Evolutionary conservation across 257 asterid species (phyloP).

Genomic region (Petunia axillaris): DNA sequence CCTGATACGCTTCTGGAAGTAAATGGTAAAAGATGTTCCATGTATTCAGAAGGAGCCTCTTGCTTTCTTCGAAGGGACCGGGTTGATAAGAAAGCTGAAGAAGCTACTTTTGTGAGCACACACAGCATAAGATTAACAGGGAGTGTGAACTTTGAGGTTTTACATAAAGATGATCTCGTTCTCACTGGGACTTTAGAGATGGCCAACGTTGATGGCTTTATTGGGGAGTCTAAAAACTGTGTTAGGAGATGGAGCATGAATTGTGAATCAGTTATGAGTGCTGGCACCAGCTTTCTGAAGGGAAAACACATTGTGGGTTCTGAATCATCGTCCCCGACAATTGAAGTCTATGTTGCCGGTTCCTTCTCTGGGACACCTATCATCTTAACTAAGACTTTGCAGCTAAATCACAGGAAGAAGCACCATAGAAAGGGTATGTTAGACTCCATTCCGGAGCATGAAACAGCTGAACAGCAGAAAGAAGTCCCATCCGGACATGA

Average conservation of each 20-base stretch:
- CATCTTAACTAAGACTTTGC: constrained; percentile 76
- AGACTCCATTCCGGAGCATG: constrained; percentile 73
- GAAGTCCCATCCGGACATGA: constrained; percentile 48
- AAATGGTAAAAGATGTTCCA: constrained; percentile 66
- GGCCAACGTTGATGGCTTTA: constrained; percentile 49
- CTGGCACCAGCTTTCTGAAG: constrained; percentile 63
- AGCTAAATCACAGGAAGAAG: constrained; percentile 63
- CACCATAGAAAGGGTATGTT: constrained; percentile 54
- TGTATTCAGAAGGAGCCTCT: constrained; percentile 61
- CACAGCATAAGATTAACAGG: constrained; percentile 69
- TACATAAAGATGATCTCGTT: constrained; percentile 57
- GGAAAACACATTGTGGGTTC: constrained; percentile 58
- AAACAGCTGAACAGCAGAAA: constrained; percentile 47
- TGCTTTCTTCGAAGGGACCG: constrained; percentile 76
- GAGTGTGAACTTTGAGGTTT: constrained; percentile 76
- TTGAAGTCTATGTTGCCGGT: constrained; percentile 91
- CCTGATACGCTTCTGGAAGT: constrained; percentile 79
- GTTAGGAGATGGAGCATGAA: constrained; percentile 63
- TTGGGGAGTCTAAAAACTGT: constrained; percentile 47
- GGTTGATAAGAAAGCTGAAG: constrained; percentile 81
- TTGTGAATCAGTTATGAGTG: constrained; percentile 64
- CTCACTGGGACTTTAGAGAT: constrained; percentile 74
- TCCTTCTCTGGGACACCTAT: constrained; percentile 75
- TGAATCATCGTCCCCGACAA: constrained; percentile 57
- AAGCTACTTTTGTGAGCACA: constrained; percentile 87